Conservation (phyloP, 192 early-diverging fungal species). For the Geranomyces michiganensis region DNA sequence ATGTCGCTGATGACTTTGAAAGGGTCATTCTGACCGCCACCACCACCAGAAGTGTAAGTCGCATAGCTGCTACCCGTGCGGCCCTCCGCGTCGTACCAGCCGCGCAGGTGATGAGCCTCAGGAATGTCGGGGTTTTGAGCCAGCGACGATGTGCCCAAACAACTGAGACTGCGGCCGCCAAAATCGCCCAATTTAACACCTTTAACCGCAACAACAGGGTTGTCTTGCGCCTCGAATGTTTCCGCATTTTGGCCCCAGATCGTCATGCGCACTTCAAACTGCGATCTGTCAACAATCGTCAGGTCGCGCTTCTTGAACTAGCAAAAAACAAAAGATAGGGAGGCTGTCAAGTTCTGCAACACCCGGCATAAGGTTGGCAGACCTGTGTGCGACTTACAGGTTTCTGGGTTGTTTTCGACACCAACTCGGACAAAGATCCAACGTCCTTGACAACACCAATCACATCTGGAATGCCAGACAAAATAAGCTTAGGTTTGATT, state of each 20-base stretch:
- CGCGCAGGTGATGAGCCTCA: slow-evolving; percentile 70
- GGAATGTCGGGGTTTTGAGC: slow-evolving; percentile 74
- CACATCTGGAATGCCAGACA: slow-evolving; percentile 60
- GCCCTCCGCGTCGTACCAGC: slow-evolving; percentile 66
- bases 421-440: slow-evolving; percentile 60
- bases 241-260: slow-evolving; percentile 88
- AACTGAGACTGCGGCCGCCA: slow-evolving; percentile 58
- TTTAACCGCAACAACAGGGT: slow-evolving; percentile 80
- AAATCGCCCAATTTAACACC: slow-evolving; percentile 86
- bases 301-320: slow-evolving; percentile 83
- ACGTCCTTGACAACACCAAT: slow-evolving; percentile 74
- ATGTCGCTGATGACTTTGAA: slow-evolving; percentile 70
- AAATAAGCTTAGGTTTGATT: slow-evolving; percentile 28
- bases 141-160: slow-evolving; percentile 54
- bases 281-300: slow-evolving; percentile 74
- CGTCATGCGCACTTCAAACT: slow-evolving; percentile 72
- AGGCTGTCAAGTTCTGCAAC: neutral
- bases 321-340: slow-evolving; percentile 12
- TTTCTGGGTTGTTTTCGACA: slow-evolving; percentile 62
- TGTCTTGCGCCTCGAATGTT: slow-evolving; percentile 51
- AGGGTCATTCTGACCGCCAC: slow-evolving; percentile 39
- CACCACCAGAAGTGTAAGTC: slow-evolving; percentile 47
- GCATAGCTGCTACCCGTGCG: slow-evolving; percentile 38
- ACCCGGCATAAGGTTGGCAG: neutral
- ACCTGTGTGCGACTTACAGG: slow-evolving; percentile 45